Base-by-base conservation (phyloP, 495 filamentous ascomycete genomes). In the Physcia stellaris region DNA sequence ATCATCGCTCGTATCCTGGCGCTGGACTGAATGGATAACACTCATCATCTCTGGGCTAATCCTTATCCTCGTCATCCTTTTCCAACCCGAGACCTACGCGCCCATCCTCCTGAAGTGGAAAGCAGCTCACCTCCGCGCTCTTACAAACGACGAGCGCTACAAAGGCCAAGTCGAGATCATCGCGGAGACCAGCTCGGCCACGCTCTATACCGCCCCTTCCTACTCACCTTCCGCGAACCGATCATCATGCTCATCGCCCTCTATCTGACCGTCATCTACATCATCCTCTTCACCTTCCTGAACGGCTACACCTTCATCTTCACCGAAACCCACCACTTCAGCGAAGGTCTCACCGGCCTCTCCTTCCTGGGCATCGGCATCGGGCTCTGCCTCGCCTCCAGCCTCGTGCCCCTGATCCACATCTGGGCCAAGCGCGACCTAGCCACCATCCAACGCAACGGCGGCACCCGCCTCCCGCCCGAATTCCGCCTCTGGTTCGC, bases 271-370 rank as follows among this genome's bases (percentile, higher is more conserved):
- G 56, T 79, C 0, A 55, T 83, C 21, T 83, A 80, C 45, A 70
- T 78, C 32, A 63, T 81, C 13, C 61, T 81, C 0, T 83, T 81
- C 52, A 72, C 72, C 4, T 80, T 80, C 55, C 62, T 79, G 17
- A 66, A 71, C 18, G 78, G 75, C 0, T 85, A 80, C 48, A 61
- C 66, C 2, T 75, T 65, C 51, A 70, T 83, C 48, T 85, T 80
- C 50, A 55, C 54, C 15, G 63, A 73, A 5, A 67, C 67, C 0
- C 68, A 82, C 44, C 61, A 58, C 17, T 58, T 77, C 16, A 62
- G 59, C 0, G 46, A 70, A 19, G 71, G 72, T 0, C 40, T 71
- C 12, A 75, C 70, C 0, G 73, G 70, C 11, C 59, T 78, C 17
- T 59, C 61, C 28, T 83, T 77, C 57, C 48, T 73, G 0, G 68